Percentiles rank a stretch among this genome's conserved stretches.
These are phyloP conservation scores for Epichloe typhina DNA, from an alignment of 2,329 filamentous ascomycete species.

Conservation along the genomic window DNA sequence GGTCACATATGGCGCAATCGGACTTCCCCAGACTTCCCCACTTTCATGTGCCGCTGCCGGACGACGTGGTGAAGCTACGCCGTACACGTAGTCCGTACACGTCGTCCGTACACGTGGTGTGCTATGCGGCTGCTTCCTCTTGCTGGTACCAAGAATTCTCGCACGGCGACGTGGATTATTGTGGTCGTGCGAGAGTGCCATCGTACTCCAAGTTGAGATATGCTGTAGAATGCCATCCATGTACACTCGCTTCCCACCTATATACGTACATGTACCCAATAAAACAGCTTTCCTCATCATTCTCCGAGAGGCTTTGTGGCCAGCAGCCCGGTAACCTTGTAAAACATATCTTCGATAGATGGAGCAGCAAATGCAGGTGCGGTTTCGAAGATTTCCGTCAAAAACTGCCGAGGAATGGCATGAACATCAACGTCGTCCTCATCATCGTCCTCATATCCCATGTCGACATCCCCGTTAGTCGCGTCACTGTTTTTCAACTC, in stretches of 20 bases:
- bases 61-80: neutral
- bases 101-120: no score
- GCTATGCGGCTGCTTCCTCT: no score
- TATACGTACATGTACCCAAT: neutral
- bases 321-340: conserved; percentile 51
- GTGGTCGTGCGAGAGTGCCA: no score
- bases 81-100: no score
- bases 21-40: neutral
- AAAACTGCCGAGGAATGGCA: conserved; percentile 53
- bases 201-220: neutral
- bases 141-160: no score
- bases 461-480: conserved; percentile 26
- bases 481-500: conserved; percentile 24
- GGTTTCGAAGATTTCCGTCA: conserved; percentile 58
- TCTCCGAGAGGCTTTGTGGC: conserved; percentile 30
- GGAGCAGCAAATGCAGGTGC: conserved; percentile 57
- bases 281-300: neutral
- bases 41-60: neutral
- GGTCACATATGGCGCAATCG: conserved; percentile 3
- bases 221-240: neutral
- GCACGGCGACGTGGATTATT: no score
- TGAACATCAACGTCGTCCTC: conserved; percentile 38
- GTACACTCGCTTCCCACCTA: neutral
- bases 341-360: conserved; percentile 63
- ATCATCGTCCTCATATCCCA: conserved; percentile 26